Base-by-base conservation (phyloP, 768 basidiomycete species). In the Tylopilus subfusipes region DNA sequence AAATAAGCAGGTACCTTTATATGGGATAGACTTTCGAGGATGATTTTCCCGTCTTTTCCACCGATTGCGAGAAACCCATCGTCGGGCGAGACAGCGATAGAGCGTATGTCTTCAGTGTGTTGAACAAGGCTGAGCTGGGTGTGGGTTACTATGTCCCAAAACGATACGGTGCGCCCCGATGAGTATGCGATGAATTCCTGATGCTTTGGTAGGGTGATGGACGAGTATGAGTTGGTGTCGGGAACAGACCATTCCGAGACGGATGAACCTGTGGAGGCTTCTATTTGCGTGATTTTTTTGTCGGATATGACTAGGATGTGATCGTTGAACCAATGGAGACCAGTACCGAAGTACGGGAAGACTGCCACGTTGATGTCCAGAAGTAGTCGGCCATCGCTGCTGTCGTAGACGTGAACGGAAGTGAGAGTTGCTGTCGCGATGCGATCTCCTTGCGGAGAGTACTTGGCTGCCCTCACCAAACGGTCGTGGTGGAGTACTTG, bases 211-310 rank as follows among this genome's bases (percentile, higher is more conserved):
- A 29, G 9, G 4, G 11, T 6, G 4, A 31, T 31, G 40, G 30
- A 33, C 29, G 29, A 33, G n/a, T n/a, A n/a, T n/a, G 5, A 25
- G 3, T 6, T 0, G 0, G 0, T 22, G 5, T 11, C 2, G 9
- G 21, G 21, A 18, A 18, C 40, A 3, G 39, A 16, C 49, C 39
- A 50, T 22, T 40, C 29, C 11, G 29, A 30, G 30, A 42, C 21
- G 4, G 3, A 0, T 30, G 25, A 46, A 2, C 57, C 53, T 0
- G 49, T 30, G 16, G 29, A 42, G 5, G 21, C 29, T 1, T 42
- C 40, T 6, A 42, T 4, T 24, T 42, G 21, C 21, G 11, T n/a
- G 21, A 50, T 24, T 42, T 6, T n/a, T 14, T 8, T 0, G 22
- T 8, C 16, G 5, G 29, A 42, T 11, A 42, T 2, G 16, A 42